Conservation (phyloP, 2,329 filamentous ascomycete genomes). For the Thielaviopsis cerberus region DNA sequence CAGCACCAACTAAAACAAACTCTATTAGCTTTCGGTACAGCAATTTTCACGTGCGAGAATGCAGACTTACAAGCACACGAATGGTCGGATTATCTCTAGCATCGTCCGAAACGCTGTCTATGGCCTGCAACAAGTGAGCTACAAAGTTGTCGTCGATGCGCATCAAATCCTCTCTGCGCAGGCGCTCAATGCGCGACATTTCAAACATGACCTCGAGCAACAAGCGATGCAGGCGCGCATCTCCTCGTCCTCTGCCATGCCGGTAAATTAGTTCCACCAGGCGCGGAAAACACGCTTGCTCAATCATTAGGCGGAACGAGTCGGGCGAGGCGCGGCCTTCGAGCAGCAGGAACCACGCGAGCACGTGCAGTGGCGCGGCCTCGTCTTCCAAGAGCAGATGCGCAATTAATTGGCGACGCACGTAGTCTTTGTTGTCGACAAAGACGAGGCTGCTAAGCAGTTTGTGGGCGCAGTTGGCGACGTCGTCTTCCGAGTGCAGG, state of each 20-base stretch:
- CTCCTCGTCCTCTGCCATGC: slow-evolving; percentile 9
- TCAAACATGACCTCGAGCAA: slow-evolving; percentile 84
- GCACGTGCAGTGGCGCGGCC: slow-evolving; percentile 56
- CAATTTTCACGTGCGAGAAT: neutral
- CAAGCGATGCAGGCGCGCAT: slow-evolving; percentile 51
- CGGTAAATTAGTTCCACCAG: slow-evolving; percentile 55
- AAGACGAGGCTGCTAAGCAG: slow-evolving; percentile 64
- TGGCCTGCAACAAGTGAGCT: slow-evolving; percentile 64
- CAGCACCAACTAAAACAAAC: slow-evolving; percentile 51
- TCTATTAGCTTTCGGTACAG: slow-evolving; percentile 10
- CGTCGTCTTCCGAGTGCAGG: slow-evolving; percentile 57
- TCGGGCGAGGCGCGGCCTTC: slow-evolving; percentile 64
- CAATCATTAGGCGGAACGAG: slow-evolving; percentile 73
- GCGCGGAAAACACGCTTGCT: slow-evolving; percentile 65
- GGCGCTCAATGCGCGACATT: slow-evolving; percentile 78
- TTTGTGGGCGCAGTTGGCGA: slow-evolving; percentile 61
- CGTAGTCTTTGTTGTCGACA: slow-evolving; percentile 57
- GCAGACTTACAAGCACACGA: slow-evolving; percentile 54
- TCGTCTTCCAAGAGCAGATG: slow-evolving; percentile 84
- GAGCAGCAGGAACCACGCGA: slow-evolving; percentile 67
- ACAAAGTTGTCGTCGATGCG: slow-evolving; percentile 69
- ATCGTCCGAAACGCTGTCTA: slow-evolving; percentile 75
- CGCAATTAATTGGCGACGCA: slow-evolving; percentile 81
- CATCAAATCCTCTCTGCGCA: slow-evolving; percentile 57
- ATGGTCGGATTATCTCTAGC: slow-evolving; percentile 84